Evolutionary conservation across 306 rosid genomes (phyloP).

Genomic region (Sophora flavescens): DNA sequence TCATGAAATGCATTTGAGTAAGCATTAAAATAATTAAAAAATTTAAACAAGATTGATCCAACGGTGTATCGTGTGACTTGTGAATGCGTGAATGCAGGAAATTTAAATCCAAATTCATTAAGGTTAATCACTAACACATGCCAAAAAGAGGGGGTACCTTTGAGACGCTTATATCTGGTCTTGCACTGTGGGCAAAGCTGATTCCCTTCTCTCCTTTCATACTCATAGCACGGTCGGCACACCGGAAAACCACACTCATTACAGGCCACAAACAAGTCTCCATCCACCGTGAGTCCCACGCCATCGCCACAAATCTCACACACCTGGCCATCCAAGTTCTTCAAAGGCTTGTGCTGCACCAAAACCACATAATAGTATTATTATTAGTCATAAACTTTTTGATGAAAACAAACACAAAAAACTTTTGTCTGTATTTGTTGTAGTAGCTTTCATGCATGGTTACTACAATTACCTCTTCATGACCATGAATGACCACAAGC

Average conservation of each 20-base stretch:
- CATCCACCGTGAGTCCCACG: slow-evolving; percentile 78
- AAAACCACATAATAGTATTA: not conserved
- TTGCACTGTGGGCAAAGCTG: slow-evolving; percentile 83
- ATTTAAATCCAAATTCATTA: not conserved
- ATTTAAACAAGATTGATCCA: too few species aligned
- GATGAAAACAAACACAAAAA: slow-evolving; percentile 3
- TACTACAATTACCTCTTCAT: slow-evolving; percentile 64
- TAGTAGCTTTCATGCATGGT: slow-evolving; percentile 11
- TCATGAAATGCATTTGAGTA: too few species aligned
- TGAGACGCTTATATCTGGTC: slow-evolving; percentile 76
- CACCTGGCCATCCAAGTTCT: slow-evolving; percentile 83
- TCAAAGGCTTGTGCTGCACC: slow-evolving; percentile 73
- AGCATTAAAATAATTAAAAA: too few species aligned
- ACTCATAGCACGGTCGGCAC: slow-evolving; percentile 83
- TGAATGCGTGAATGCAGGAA: too few species aligned
- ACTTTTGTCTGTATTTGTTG: not conserved
- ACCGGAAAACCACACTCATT: slow-evolving; percentile 84
- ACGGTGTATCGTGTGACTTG: too few species aligned
- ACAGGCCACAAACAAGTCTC: slow-evolving; percentile 82
- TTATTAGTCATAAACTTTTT: not conserved
- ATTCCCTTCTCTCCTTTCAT: slow-evolving; percentile 76
- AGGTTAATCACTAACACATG: too few species aligned
- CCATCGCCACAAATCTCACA: slow-evolving; percentile 86
- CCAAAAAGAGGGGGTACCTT: slow-evolving; percentile 42
- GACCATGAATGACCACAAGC: slow-evolving; percentile 83